Evolutionary conservation across 371 early-diverging fungal genomes (phyloP), one percentile per base, ranked within the genome.

Genomic region (Mortierella sp.): DNA sequence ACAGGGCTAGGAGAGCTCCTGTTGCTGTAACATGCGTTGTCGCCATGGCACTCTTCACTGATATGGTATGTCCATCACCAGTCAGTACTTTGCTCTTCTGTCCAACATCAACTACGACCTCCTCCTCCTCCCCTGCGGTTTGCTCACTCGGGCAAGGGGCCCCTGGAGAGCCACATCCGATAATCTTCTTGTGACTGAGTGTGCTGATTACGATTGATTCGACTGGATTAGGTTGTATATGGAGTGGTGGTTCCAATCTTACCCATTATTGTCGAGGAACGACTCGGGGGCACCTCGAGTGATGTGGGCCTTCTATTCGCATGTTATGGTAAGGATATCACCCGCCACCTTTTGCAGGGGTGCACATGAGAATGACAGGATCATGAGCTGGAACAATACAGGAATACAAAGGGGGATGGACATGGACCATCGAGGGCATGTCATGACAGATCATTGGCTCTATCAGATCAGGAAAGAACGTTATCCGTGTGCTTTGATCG

Each of bases 161-260:
- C 34, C 10, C 10, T 34, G 34, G 34, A 34, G 34, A 34, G 34
- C 34, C 34, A 45, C 25, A 16, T 34, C 49, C 43, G 59, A 59
- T 60, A 53, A 54, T 67, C 60, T 57, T 43, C 19, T 44, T 17
- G 13, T 25, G 22, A 40, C 40, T 37, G 44, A 40, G 43, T 27
- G 48, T 37, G 14, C 43, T 39, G 40, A 39, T 28, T 46, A 49
- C 21, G 25, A 50, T 41, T 24, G 0, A 55, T 46, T 65, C 71
- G 59, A 13, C 53, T 70, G 51, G 79, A 67, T 54, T 93, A 95
- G 78, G 79, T 90, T 19, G 88, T 91, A 8, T 95, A 95, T 70
- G 91, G 92, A 29, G 86, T 93, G n/a, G 87, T 93, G 17, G 89
- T 95, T 25, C 95, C 96, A 25, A 87, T 94, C 53, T 79, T 95